Evolutionary conservation across 2,329 filamentous ascomycete genomes (phyloP).

Genomic region (Tolypocladium tundrense): DNA sequence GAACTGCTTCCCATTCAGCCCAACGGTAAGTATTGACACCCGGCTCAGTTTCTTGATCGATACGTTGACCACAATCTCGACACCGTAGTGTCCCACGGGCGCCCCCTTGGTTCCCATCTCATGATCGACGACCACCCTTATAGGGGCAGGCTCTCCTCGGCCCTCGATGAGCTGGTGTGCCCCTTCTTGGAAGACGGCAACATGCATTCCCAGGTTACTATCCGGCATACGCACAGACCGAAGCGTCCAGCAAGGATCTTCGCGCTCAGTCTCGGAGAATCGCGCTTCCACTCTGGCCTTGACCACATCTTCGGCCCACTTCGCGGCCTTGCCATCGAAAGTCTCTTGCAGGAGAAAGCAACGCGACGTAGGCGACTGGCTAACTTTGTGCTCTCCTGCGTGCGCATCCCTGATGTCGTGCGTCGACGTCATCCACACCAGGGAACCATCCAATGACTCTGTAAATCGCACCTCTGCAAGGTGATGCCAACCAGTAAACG

Average conservation of each 20-base stretch:
- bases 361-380: conserved; percentile 46
- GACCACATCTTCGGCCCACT: conserved; percentile 73
- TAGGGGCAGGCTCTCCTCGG: conserved; percentile 55
- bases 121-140: conserved; percentile 65
- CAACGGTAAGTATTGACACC: conserved; percentile 42
- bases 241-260: conserved; percentile 71
- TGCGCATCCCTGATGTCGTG: conserved; percentile 49
- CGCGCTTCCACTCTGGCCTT: conserved; percentile 80
- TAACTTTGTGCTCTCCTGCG: conserved; percentile 26
- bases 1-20: conserved; percentile 59
- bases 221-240: conserved; percentile 57
- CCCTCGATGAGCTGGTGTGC: conserved; percentile 52
- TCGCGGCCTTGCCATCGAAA: conserved; percentile 68
- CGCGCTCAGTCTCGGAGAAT: conserved; percentile 74
- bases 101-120: conserved; percentile 56
- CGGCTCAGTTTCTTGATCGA: conserved; percentile 40
- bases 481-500: conserved; percentile 62
- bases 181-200: conserved; percentile 64
- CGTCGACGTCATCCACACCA: conserved; percentile 58
- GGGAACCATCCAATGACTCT: conserved; percentile 53
- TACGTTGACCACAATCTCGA: conserved; percentile 62
- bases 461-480: conserved; percentile 64
- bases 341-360: conserved; percentile 63
- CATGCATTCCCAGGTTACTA: conserved; percentile 47
- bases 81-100: conserved; percentile 55